A percentile compares a stretch with the other conserved stretches of the same genome.
Evolutionary conservation across 2,329 filamentous ascomycete species (phyloP).

Genomic region (Xylariaceae sp.): DNA sequence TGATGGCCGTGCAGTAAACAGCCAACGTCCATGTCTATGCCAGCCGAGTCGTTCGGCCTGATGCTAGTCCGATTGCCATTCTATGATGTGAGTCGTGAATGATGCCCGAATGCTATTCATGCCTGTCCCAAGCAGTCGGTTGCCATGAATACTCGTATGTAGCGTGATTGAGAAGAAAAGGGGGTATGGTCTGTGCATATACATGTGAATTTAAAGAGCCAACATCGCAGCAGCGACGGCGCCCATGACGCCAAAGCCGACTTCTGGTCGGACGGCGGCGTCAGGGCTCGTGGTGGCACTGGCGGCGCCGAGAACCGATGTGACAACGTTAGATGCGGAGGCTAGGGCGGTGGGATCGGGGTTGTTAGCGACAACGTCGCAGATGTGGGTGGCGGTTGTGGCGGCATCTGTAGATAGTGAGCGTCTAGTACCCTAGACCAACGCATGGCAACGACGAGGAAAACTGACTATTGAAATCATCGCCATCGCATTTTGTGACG

Average conservation of each 20-base stretch:
- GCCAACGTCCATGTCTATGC: not conserved
- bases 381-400: slow-evolving; percentile 28
- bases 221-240: slow-evolving; percentile 25
- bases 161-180: not conserved
- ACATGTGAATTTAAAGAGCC: slow-evolving; percentile 20
- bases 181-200: not conserved
- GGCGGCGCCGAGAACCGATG: slow-evolving; percentile 25
- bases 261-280: slow-evolving; percentile 27
- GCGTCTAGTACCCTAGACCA: slow-evolving; percentile 1
- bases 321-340: slow-evolving; percentile 29
- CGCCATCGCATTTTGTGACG: slow-evolving; percentile 15
- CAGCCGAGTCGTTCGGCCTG: not conserved
- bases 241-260: slow-evolving; percentile 29
- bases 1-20: not conserved
- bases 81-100: slow-evolving; percentile 3
- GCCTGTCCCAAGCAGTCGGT: not conserved
- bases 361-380: slow-evolving; percentile 22
- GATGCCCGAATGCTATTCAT: not conserved
- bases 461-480: slow-evolving; percentile 26
- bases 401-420: slow-evolving; percentile 15
- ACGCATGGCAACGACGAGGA: not conserved
- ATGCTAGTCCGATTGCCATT: not conserved
- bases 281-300: slow-evolving; percentile 17
- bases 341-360: slow-evolving; percentile 27
- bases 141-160: slow-evolving; percentile 1